These are phyloP conservation scores for Kurtzmaniella fragi DNA, from an alignment of 805 yeast genomes.

Conservation along the genomic window DNA sequence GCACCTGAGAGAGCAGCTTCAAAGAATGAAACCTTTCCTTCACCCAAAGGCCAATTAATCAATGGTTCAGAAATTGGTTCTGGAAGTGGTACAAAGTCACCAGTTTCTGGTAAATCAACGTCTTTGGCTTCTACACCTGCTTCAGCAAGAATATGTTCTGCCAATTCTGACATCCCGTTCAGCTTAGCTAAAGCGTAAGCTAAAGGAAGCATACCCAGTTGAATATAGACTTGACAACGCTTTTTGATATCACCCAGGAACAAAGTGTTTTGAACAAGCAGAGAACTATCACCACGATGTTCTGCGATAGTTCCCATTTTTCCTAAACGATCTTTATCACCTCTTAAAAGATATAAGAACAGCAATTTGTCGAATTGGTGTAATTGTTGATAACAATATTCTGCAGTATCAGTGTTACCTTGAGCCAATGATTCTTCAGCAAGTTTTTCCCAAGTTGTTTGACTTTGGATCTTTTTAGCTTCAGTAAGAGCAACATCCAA, in stretches of 20 bases:
- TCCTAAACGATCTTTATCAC: slow-evolving; percentile 66
- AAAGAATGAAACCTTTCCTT: slow-evolving; percentile 69
- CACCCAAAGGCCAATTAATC: slow-evolving; percentile 79
- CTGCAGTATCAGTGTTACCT: slow-evolving; percentile 83
- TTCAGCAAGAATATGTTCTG: slow-evolving; percentile 64
- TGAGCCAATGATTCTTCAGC: slow-evolving; percentile 84
- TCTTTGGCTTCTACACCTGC: slow-evolving; percentile 62
- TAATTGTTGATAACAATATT: slow-evolving; percentile 82
- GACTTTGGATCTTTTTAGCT: slow-evolving; percentile 70
- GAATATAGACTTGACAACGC: slow-evolving; percentile 67
- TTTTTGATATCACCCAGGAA: slow-evolving; percentile 71
- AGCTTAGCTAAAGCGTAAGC: slow-evolving; percentile 92
- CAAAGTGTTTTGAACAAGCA: slow-evolving; percentile 78
- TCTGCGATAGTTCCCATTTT: slow-evolving; percentile 91
- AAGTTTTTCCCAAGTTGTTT: slow-evolving; percentile 72
- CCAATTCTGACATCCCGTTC: slow-evolving; percentile 73
- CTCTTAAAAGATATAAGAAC: slow-evolving; percentile 79
- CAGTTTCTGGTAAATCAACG: slow-evolving; percentile 56
- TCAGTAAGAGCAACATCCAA: slow-evolving; percentile 81
- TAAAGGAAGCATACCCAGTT: slow-evolving; percentile 77
- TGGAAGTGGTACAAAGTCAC: slow-evolving; percentile 39
- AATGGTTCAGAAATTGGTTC: slow-evolving; percentile 42
- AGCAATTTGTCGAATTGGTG: slow-evolving; percentile 85
- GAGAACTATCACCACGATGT: slow-evolving; percentile 73
- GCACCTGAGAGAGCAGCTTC: slow-evolving; percentile 79